phyloP scores from a whole-genome alignment of 169 alveolate genomes.

The Plasmodium coatneyi region DNA sequence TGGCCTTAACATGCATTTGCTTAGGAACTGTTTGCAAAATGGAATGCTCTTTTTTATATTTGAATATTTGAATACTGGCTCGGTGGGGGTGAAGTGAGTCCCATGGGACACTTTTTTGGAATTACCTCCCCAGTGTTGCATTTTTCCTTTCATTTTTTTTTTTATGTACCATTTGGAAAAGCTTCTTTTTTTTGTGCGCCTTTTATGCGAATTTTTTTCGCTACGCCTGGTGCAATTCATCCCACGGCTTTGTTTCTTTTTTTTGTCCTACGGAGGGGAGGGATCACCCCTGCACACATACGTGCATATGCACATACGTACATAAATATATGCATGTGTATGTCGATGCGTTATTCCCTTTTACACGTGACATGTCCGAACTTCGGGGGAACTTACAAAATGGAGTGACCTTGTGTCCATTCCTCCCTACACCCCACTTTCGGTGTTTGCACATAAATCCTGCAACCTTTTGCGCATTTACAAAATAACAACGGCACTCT shows the following conservation, averaged over 20 bases:
- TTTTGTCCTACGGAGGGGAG: neutral
- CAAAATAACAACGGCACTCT: neutral
- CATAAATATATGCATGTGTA: neutral
- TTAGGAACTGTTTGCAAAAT: slow-evolving; percentile 72
- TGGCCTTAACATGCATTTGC: slow-evolving; percentile 61
- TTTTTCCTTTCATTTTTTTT: slow-evolving; percentile 8
- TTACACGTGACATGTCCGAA: neutral
- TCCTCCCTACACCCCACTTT: neutral
- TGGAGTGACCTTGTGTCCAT: neutral
- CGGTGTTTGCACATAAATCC: neutral
- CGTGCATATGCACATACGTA: neutral
- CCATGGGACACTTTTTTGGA: neutral
- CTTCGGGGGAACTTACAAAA: neutral
- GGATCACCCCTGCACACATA: neutral
- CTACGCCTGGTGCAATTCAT: neutral
- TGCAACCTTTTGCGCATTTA: neutral
- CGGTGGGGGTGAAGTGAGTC: neutral
- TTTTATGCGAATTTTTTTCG: neutral
- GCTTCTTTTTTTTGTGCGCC: neutral
- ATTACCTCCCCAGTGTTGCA: neutral
- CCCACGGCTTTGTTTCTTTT: neutral
- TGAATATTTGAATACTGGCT: slow-evolving; percentile 52
- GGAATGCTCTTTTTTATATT: slow-evolving; percentile 71
- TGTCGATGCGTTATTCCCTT: neutral
- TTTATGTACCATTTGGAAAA: neutral